phyloP scores from a whole-genome alignment of 805 yeast species.

The Zygoascus flipseniorum region DNA sequence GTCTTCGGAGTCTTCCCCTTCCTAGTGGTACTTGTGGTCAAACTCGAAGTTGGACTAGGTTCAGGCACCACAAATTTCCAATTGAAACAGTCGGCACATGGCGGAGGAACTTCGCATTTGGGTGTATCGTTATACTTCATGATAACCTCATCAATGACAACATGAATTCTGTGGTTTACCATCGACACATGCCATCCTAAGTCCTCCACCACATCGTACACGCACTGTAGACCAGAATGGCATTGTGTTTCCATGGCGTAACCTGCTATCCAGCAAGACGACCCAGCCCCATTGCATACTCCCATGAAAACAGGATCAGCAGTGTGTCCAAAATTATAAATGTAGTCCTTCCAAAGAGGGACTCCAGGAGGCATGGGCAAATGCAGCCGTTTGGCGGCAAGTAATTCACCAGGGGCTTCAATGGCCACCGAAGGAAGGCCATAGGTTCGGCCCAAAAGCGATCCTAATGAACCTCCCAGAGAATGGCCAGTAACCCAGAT shows the following conservation, averaged over 20 bases:
- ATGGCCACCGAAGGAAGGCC: slow-evolving; percentile 86
- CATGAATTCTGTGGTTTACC: slow-evolving; percentile 81
- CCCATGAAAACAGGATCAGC: slow-evolving; percentile 98
- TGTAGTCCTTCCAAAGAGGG: slow-evolving; percentile 65
- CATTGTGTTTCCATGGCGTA: slow-evolving; percentile 96
- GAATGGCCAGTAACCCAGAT: slow-evolving; percentile 96
- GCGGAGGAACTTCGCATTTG: slow-evolving; percentile 61
- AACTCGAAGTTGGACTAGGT: slow-evolving; percentile 5
- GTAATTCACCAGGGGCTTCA: slow-evolving; percentile 86
- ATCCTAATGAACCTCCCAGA: slow-evolving; percentile 79
- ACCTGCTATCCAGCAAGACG: slow-evolving; percentile 84
- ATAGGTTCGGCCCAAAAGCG: slow-evolving; percentile 76
- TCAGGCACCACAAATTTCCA: slow-evolving; percentile 58
- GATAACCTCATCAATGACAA: slow-evolving; percentile 78
- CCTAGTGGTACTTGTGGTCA: background rate
- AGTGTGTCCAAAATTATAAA: slow-evolving; percentile 94
- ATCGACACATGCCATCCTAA: slow-evolving; percentile 86
- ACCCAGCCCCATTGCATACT: slow-evolving; percentile 88
- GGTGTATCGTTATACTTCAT: slow-evolving; percentile 70
- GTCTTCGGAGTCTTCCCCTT: background rate
- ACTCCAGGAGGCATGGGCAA: slow-evolving; percentile 90
- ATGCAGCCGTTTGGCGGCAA: slow-evolving; percentile 78
- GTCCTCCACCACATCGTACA: slow-evolving; percentile 83
- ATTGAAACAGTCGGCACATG: slow-evolving; percentile 83
- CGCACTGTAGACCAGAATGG: slow-evolving; percentile 81